These are phyloP conservation scores for Kalanchoe fedtschenkoi DNA, from an alignment of 164 flowering plant species.

Conservation along the genomic window DNA sequence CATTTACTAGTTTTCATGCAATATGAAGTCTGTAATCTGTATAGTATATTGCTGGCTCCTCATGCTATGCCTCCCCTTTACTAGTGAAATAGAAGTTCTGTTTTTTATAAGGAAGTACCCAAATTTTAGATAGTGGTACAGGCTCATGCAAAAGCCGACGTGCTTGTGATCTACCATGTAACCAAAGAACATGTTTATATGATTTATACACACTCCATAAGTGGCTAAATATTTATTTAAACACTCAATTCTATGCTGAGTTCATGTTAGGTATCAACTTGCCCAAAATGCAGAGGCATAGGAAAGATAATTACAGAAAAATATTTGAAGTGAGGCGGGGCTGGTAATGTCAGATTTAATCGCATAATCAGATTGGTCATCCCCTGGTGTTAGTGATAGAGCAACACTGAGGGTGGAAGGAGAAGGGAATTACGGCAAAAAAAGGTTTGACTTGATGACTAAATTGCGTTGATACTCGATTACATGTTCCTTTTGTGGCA, in stretches of 20 bases:
- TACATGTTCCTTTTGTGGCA: no score
- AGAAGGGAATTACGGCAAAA: slow-evolving; percentile 64
- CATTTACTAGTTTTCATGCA: neutral
- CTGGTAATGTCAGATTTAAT: slow-evolving; percentile 41
- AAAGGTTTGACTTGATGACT: slow-evolving; percentile 33
- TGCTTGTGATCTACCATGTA: neutral
- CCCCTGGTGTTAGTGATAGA: slow-evolving; percentile 75
- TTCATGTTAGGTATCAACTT: slow-evolving; percentile 59
- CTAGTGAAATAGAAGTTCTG: neutral
- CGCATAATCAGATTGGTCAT: slow-evolving; percentile 45
- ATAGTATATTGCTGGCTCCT: neutral
- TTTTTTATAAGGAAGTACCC: neutral
- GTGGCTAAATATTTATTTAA: neutral
- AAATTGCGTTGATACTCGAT: neutral
- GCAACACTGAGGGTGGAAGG: slow-evolving; percentile 70
- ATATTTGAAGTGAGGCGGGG: slow-evolving; percentile 60
- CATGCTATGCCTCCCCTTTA: neutral
- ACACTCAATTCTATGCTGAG: neutral
- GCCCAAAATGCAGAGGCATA: slow-evolving; percentile 65
- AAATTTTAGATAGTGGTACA: neutral
- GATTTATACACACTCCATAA: neutral
- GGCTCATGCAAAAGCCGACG: neutral
- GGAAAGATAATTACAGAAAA: slow-evolving; percentile 65
- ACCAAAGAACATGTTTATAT: neutral
- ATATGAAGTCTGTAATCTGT: neutral